These are phyloP conservation scores for Spiromastix sp. DNA, from an alignment of 2,329 filamentous ascomycete genomes.

Conservation along the genomic window DNA sequence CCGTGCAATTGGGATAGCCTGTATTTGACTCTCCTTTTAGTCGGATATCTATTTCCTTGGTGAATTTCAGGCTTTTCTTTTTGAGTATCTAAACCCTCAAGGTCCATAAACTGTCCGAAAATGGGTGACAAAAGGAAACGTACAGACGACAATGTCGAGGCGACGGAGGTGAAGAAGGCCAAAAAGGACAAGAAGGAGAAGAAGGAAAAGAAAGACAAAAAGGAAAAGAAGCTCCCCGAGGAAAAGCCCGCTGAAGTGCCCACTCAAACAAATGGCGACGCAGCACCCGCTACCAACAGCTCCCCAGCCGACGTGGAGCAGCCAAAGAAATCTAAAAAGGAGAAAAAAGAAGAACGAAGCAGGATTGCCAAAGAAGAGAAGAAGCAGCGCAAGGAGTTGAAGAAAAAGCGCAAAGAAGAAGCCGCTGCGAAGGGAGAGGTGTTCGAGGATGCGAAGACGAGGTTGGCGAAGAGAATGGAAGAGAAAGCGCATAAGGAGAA, in stretches of 20 bases:
- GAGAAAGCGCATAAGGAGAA: slow-evolving; percentile 7
- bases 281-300: too few species aligned
- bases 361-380: slow-evolving; percentile 12
- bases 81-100: too few species aligned
- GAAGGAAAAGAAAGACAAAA: slow-evolving; percentile 4
- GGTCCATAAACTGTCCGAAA: too few species aligned
- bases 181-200: slow-evolving; percentile 8
- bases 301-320: too few species aligned
- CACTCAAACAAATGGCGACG: too few species aligned
- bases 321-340: slow-evolving; percentile 1
- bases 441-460: slow-evolving; percentile 10
- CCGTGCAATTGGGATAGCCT: too few species aligned
- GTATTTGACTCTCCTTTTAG: too few species aligned
- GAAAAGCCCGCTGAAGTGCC: too few species aligned
- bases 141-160: slow-evolving; percentile 7
- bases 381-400: slow-evolving; percentile 14
- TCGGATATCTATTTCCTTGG: too few species aligned
- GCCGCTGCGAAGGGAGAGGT: slow-evolving; percentile 7
- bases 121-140: slow-evolving; percentile 15
- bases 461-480: slow-evolving; percentile 8
- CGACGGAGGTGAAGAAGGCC: slow-evolving; percentile 9
- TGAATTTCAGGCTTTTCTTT: too few species aligned
- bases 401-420: slow-evolving; percentile 10
- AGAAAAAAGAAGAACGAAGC: slow-evolving; percentile 1
- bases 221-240: not conserved